Evolutionary conservation across 495 filamentous ascomycete genomes (phyloP), one percentile per base, ranked within the genome.

Genomic region (Aspergillus coremiiformis): DNA sequence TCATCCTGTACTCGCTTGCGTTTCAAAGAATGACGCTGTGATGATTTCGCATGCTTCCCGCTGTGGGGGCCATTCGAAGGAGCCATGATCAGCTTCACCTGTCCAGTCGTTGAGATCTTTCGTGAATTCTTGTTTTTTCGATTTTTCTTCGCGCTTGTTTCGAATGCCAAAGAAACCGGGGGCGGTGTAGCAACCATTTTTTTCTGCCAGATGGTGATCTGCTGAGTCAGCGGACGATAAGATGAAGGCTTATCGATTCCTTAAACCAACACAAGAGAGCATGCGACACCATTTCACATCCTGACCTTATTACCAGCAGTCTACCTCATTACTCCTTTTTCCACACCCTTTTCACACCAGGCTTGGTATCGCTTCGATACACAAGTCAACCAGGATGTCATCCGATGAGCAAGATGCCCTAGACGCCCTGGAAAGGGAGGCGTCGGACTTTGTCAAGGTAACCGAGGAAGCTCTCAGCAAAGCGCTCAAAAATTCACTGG

Each of bases 371-470:
- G 11, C 47, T 32, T 42, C 37, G 12, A 37, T 26, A 15, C 41
- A 20, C 9, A 33, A 22, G 2, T 17, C 41, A 24, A 33, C 23
- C 35, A 61, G 27, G 30, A 68, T 70, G 70, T 71, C 72, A 52
- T 65, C 77, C 55, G 85, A 87, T 52, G 87, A 90, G 58, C 77
- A 84, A 66, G 90, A 93, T 61, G 81, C 88, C 45, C 78, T 96
- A 42, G 90, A 90, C 57, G 80, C 82, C 35, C 83, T 97, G 6
- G 92, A 95, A 63, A 80, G 81, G 35, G 90, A 95, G 65, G 83
- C 86, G 26, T 89, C 89, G 44, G 93, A 97, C 62, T 95, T 90
- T 62, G 82, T 84, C 48, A 97, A 96, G 79, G 89, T 83, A 64
- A 54, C 70, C n/a, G n/a, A n/a, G 39, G 5, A 24, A 8, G 14